Base-by-base conservation (phyloP, 805 yeast species). In the Ogataea populi-albae region DNA sequence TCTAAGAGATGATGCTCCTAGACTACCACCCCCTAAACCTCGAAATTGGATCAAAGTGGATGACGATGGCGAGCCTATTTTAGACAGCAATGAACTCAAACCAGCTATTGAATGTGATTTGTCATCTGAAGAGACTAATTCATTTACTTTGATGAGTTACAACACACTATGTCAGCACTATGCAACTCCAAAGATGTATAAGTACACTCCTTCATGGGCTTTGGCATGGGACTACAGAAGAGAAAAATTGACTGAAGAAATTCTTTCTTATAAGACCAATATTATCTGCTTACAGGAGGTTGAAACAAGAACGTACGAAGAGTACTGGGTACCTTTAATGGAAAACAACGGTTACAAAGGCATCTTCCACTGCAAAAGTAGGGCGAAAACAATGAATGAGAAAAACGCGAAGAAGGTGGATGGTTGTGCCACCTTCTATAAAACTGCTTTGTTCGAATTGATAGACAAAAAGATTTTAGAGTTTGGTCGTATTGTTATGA, bases 141-240 rank as follows among this genome's bases (percentile, higher is more conserved):
- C 73, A 4, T 88, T 93, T 59, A 82, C 96, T 1, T 65, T 89
- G 30, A 71, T 87, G 74, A 79, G 88, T 24, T 91, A 88, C 66
- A 93, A 93, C 64, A 86, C 94, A 2, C 69, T 93, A 57, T 93
- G 98, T 61, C 98, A 91, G 58, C 93, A 85, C 59, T 91, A 91
- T 65, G 97, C 98, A 3, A 87, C 96, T 3, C 75, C 93, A 15
- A 83, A 79, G 57, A 73, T 91, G 82, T 93, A 86, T 62, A 91
- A 85, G 52, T 91, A 86, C 57, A 88, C 98, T 1, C 98, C 98
- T 16, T 78, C 95, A 2, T 93, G 98, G 98, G 99, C 98, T 3
- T 72, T 93, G 44, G 77, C 79, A 35, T 91, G 98, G 98, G 84
- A 84, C 9, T 88, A 81, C 62, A 82, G 99, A 62, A 77, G 83